Conservation (phyloP, 345 rosid genomes). For the Rhizophora apiculata region DNA sequence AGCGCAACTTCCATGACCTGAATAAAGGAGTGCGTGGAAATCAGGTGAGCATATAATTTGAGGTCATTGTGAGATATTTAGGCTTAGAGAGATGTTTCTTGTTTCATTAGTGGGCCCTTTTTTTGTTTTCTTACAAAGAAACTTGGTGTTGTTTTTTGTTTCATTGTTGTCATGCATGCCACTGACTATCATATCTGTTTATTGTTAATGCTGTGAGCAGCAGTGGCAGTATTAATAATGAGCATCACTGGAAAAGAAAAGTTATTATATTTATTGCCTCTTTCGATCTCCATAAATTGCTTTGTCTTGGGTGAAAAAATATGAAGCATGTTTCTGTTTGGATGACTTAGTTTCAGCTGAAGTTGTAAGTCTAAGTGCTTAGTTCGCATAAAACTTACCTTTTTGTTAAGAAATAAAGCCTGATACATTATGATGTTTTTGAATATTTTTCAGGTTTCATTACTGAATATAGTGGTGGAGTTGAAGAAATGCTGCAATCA, state of each 20-base stretch:
- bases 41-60: constrained; percentile 59
- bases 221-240: no score
- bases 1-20: constrained; percentile 96
- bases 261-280: no score
- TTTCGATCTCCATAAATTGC: no score
- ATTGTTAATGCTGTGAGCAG: no score
- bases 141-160: no score
- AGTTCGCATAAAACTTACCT: not conserved
- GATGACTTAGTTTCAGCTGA: no score
- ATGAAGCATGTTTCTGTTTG: no score
- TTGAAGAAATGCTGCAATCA: constrained; percentile 99
- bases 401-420: not conserved
- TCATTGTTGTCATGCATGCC: no score
- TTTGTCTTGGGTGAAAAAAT: no score
- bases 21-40: constrained; percentile 99
- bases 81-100: not conserved
- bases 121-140: no score
- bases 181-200: no score
- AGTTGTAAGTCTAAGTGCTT: not conserved
- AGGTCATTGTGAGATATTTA: not conserved
- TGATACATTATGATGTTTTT: not conserved
- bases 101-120: not conserved
- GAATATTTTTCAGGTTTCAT: constrained; percentile 64
- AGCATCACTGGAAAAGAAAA: no score
- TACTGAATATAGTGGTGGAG: constrained; percentile 96